Percentiles rank a stretch among this genome's conserved stretches.
Evolutionary conservation across 2,329 filamentous ascomycete species (phyloP).

Genomic region (Cordyceps militaris): DNA sequence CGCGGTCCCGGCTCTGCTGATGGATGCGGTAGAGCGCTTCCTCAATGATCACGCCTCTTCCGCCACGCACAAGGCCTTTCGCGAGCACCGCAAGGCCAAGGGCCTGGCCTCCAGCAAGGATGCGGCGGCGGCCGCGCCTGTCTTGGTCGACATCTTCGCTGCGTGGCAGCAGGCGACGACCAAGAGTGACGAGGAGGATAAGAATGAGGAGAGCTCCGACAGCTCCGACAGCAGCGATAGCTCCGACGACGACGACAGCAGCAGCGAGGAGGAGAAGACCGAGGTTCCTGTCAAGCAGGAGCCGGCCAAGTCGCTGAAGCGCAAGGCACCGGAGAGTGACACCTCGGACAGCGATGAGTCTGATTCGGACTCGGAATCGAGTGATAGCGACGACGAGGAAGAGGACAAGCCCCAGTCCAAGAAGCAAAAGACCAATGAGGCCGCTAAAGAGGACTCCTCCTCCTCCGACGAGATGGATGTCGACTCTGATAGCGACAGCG

Average conservation of each 20-base stretch:
- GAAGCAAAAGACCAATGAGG: constrained; percentile 2
- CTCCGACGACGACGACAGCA: constrained; percentile 17
- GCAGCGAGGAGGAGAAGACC: constrained; percentile 17
- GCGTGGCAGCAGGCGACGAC: constrained; percentile 36
- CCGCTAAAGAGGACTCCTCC: constrained; percentile 2
- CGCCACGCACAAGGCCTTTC: constrained; percentile 38
- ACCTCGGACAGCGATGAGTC: constrained; percentile 8
- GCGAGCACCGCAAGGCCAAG: constrained; percentile 46
- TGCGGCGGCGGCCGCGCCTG: constrained; percentile 13
- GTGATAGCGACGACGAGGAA: constrained; percentile 31
- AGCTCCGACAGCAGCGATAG: constrained; percentile 19
- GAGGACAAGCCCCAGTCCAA: constrained; percentile 19
- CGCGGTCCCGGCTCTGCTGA: constrained; percentile 50
- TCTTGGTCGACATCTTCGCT: constrained; percentile 44
- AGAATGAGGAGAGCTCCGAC: constrained; percentile 15
- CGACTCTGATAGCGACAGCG: constrained; percentile 24
- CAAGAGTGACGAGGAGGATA: constrained; percentile 23
- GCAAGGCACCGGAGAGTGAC: constrained; percentile 30
- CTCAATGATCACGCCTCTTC: constrained; percentile 59
- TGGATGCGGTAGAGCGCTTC: constrained; percentile 61
- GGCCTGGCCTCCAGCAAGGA: constrained; percentile 33
- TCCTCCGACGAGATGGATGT: constrained; percentile 16
- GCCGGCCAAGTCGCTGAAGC: constrained; percentile 27
- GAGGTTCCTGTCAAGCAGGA: constrained; percentile 18
- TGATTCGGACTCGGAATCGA: constrained; percentile 13